Evolutionary conservation across 352 stramenopile genomes (phyloP).

Genomic region (Phytophthora cajani): DNA sequence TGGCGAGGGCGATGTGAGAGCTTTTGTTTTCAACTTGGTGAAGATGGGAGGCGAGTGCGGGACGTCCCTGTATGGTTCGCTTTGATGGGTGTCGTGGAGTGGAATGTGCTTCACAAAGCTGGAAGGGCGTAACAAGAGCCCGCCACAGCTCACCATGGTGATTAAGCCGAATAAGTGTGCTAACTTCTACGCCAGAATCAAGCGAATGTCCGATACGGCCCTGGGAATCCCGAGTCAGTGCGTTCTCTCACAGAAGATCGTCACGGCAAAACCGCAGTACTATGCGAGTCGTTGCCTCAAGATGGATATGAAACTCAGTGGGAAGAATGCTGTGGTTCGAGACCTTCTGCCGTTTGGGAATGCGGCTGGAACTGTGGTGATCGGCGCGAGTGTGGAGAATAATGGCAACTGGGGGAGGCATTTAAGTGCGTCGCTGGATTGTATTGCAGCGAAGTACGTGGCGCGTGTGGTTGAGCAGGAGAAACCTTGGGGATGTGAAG

Average conservation of each 20-base stretch:
- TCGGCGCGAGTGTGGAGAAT: background rate
- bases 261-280: background rate
- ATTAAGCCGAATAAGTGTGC: background rate
- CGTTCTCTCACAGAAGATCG: background rate
- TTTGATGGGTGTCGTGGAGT: background rate
- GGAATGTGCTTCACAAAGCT: background rate
- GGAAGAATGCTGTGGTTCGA: background rate
- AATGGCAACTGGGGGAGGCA: background rate
- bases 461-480: background rate
- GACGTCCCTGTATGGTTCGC: background rate
- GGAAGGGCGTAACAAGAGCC: background rate
- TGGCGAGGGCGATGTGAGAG: background rate
- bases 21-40: background rate
- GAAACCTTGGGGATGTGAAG: background rate
- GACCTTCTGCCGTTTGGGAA: background rate
- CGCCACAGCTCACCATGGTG: background rate
- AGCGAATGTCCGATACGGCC: background rate
- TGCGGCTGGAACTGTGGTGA: background rate
- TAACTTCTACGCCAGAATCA: background rate
- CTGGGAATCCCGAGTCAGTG: background rate
- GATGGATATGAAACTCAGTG: background rate
- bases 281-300: conserved; percentile 1
- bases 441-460: background rate
- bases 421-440: background rate
- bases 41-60: background rate